Conservation (phyloP, 139 green algal genomes). For the Chlorella sp. region DNA sequence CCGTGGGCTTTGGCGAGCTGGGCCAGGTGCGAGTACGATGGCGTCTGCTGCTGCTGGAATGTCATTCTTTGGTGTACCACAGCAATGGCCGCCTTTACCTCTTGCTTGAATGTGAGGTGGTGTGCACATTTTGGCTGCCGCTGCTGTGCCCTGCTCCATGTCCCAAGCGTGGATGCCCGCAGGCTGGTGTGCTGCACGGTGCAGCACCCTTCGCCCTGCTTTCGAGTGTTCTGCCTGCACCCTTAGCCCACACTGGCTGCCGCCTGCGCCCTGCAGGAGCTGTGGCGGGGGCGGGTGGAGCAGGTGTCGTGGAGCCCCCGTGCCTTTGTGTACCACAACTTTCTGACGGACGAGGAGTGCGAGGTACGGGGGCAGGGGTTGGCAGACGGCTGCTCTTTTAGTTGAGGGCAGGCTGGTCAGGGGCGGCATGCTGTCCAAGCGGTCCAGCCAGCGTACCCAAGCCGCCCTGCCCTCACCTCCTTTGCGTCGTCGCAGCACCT, state of each 20-base stretch:
- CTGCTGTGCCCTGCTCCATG: too few species aligned
- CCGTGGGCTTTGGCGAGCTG: slow-evolving; percentile 55
- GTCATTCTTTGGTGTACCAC: too few species aligned
- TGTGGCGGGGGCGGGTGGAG: slow-evolving; percentile 61
- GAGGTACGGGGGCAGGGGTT: neutral
- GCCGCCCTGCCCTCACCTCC: too few species aligned
- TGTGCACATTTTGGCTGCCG: neutral
- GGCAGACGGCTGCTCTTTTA: too few species aligned
- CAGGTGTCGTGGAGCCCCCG: slow-evolving; percentile 59
- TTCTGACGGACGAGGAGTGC: slow-evolving; percentile 66
- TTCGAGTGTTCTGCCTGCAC: neutral
- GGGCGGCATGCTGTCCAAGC: too few species aligned
- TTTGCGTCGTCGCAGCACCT: slow-evolving; percentile 32
- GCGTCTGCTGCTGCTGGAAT: too few species aligned
- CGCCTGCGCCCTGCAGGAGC: slow-evolving; percentile 42
- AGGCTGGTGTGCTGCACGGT: neutral
- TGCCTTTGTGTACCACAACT: slow-evolving; percentile 63
- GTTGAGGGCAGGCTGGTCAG: too few species aligned
- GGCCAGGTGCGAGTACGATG: slow-evolving; percentile 48
- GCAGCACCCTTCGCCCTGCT: too few species aligned
- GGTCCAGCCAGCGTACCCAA: too few species aligned
- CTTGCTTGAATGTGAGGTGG: too few species aligned
- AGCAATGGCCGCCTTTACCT: too few species aligned
- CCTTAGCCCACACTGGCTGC: neutral
- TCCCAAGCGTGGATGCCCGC: too few species aligned